phyloP scores from a whole-genome alignment of 176 grass and related monocot species.

The Carex parvula region DNA sequence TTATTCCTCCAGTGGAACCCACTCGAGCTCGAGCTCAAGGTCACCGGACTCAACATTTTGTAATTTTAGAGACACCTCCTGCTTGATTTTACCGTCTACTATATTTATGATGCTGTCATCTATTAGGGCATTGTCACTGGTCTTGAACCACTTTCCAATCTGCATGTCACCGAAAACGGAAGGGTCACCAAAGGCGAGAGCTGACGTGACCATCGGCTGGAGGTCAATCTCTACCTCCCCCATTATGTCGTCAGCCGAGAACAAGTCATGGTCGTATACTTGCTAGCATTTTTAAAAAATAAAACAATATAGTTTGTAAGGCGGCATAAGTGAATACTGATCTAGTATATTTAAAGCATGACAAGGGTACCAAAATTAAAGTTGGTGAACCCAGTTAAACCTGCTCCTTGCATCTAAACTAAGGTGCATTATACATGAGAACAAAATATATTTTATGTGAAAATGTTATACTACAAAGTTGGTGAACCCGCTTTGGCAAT shows the following conservation, averaged over 20 bases:
- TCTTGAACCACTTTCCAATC: constrained; percentile 93
- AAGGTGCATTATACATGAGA: background rate
- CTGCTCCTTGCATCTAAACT: background rate
- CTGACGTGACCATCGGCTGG: constrained; percentile 88
- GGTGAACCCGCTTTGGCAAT: background rate
- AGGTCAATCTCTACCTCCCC: constrained; percentile 95
- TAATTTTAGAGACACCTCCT: constrained; percentile 78
- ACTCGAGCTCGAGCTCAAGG: constrained; percentile 82
- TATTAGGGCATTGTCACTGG: constrained; percentile 77
- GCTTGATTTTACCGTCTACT: constrained; percentile 63
- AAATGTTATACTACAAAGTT: background rate
- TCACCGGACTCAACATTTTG: constrained; percentile 96
- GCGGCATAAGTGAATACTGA: background rate
- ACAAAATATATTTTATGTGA: background rate
- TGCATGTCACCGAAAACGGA: constrained; percentile 72
- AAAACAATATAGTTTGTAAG: background rate
- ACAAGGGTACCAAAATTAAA: background rate
- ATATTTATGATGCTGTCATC: constrained; percentile 86
- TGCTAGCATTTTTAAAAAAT: constrained; percentile 42
- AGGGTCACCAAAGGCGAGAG: constrained; percentile 77
- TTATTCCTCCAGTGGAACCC: constrained; percentile 60
- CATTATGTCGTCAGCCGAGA: constrained; percentile 99
- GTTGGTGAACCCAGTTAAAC: background rate
- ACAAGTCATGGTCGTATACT: constrained; percentile 87
- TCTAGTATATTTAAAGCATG: background rate